Base-by-base conservation (phyloP, 2,329 filamentous ascomycete species). In the Arthrobotrys sinensis region DNA sequence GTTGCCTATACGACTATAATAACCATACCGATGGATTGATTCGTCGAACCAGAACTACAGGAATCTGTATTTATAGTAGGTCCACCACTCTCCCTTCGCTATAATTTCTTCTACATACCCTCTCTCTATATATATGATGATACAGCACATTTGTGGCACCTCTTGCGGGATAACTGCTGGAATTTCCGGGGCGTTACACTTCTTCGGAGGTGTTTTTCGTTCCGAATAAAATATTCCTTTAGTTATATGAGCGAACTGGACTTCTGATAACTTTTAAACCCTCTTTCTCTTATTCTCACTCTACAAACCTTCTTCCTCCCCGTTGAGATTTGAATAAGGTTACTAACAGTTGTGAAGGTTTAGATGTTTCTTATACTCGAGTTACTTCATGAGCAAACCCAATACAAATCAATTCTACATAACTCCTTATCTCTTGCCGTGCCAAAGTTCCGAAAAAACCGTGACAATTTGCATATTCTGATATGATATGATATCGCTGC, bases 181-280 rank as follows among this genome's bases (percentile, higher is more conserved):
- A 71, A 67, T 34, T 57, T 70, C 11, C 21, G 60, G 36, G 12
- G 45, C 8, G 32, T 6, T 5, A 43, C 43, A 45, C 60, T 24
- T 68, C 65, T 55, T 77, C 48, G 24, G 66, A 53, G 46, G 55
- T 38, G 34, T 46, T 19, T 19, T 40, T 46, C 45, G n/a, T 45
- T 38, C 45, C 53, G n/a, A 48, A 19, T 24, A 57, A 52, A 52
- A 34, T n/a, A 57, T 66, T 76, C 72, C 50, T 71, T 71, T 66
- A 11, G 73, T 71, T 71, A 77, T 24, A 77, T 77, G 73, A 77
- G 73, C 73, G 73, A 77, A 77, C 73, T 77, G 73, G 73, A 77
- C 73, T 77, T 77, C 73, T 77, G 73, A 77, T 66, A 57, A 0
- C 50, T 52, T 76, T 19, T 38, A 11, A 36, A 60, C 57, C 4